Conservation (phyloP, 2,329 filamentous ascomycete genomes). For the Penicillium sp. region DNA sequence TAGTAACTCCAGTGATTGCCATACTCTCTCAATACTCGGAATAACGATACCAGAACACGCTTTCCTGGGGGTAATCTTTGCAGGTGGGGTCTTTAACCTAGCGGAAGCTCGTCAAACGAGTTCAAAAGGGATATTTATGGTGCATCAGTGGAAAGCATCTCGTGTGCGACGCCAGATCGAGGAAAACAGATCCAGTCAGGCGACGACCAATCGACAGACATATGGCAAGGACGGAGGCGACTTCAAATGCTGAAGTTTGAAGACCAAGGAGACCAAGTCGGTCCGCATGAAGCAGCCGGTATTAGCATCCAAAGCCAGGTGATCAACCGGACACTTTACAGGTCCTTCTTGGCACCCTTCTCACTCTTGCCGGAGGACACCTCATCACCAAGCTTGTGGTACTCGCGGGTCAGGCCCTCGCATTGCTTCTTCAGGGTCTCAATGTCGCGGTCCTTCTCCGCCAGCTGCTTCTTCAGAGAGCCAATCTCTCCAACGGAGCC, state of each 20-base stretch:
- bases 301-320: neutral
- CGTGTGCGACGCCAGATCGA: neutral
- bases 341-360: conserved; percentile 56
- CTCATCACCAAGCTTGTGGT: conserved; percentile 82
- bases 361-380: conserved; percentile 58
- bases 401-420: conserved; percentile 79
- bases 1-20: neutral
- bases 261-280: neutral
- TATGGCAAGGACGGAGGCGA: neutral
- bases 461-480: conserved; percentile 71
- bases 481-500: conserved; percentile 73
- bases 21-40: neutral
- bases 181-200: neutral
- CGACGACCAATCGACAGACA: neutral
- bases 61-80: neutral
- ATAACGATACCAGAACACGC: neutral
- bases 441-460: conserved; percentile 78
- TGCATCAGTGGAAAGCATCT: neutral
- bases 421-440: conserved; percentile 91
- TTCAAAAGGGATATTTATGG: neutral
- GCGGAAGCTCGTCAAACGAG: too few relatives aligned
- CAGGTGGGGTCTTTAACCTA: neutral
- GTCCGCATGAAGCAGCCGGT: neutral
- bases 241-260: neutral
- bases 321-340: conserved; percentile 39